Evolutionary conservation across 768 basidiomycete genomes (phyloP).

Genomic region (Mrakia blollopis): DNA sequence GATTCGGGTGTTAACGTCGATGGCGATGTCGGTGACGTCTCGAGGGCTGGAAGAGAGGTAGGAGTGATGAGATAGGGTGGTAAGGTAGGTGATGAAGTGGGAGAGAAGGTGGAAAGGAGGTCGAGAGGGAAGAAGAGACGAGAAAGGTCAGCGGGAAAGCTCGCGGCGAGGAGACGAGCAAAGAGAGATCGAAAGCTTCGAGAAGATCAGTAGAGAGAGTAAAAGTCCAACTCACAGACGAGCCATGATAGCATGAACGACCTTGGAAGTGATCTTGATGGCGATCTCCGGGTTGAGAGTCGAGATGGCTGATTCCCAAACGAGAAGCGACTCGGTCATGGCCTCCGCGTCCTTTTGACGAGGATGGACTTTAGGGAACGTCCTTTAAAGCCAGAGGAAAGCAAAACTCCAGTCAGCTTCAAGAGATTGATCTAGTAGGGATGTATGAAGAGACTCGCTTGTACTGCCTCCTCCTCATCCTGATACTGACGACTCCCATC

Average conservation of each 20-base stretch:
- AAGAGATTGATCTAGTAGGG: not conserved
- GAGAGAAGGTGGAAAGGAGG: not conserved
- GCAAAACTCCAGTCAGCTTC: not conserved
- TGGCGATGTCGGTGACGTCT: slow-evolving; percentile 41
- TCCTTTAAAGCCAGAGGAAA: not conserved
- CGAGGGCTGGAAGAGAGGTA: not conserved
- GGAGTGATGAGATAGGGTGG: not conserved
- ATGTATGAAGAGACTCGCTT: slow-evolving; percentile 24
- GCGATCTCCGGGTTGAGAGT: slow-evolving; percentile 76
- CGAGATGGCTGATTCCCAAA: slow-evolving; percentile 64
- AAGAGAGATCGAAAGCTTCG: too few species aligned
- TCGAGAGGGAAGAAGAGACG: not conserved
- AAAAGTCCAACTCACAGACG: slow-evolving; percentile 36
- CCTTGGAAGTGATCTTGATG: slow-evolving; percentile 56
- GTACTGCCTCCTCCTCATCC: slow-evolving; percentile 35
- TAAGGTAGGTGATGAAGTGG: not conserved
- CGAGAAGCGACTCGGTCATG: slow-evolving; percentile 36
- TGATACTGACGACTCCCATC: slow-evolving; percentile 41
- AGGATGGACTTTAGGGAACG: slow-evolving; percentile 25
- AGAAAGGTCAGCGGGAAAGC: not conserved
- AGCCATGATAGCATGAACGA: slow-evolving; percentile 42
- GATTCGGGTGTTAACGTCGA: slow-evolving; percentile 75
- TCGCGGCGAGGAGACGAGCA: not conserved
- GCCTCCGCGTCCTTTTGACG: slow-evolving; percentile 31
- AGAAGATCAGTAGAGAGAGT: too few species aligned